These are phyloP conservation scores for Hericium coralloides DNA, from an alignment of 768 basidiomycete genomes.

Conservation along the genomic window DNA sequence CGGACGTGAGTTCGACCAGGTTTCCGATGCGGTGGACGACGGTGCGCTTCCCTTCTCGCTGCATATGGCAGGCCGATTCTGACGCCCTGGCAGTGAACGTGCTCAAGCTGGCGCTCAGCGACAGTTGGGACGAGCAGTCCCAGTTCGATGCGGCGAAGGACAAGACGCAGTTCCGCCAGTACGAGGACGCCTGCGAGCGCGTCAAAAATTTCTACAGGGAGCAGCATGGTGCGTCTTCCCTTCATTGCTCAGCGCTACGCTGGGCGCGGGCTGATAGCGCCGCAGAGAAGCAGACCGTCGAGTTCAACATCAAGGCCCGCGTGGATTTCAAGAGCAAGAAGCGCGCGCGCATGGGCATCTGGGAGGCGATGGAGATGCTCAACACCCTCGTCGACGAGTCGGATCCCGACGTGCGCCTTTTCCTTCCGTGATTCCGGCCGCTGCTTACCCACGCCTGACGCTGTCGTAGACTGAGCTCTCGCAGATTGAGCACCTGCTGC, in stretches of 20 bases:
- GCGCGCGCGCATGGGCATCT: slow-evolving; percentile 70
- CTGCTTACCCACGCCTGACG: neutral
- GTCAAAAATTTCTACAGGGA: slow-evolving; percentile 74
- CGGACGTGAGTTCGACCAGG: slow-evolving; percentile 28
- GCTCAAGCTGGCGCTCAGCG: slow-evolving; percentile 40
- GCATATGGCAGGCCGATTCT: neutral
- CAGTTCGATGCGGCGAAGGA: slow-evolving; percentile 55
- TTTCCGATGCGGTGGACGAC: slow-evolving; percentile 41
- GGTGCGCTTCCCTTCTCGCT: slow-evolving; percentile 24
- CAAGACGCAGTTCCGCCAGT: slow-evolving; percentile 62
- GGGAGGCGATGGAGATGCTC: slow-evolving; percentile 83
- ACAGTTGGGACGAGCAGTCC: slow-evolving; percentile 41
- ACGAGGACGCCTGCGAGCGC: slow-evolving; percentile 67
- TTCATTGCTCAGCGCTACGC: slow-evolving; percentile 1
- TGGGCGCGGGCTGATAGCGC: neutral
- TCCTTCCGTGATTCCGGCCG: neutral
- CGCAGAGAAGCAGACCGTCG: slow-evolving; percentile 80
- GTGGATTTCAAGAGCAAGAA: slow-evolving; percentile 59
- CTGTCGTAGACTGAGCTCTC: slow-evolving; percentile 53
- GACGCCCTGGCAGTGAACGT: slow-evolving; percentile 47
- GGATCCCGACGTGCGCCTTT: slow-evolving; percentile 65
- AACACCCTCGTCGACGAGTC: slow-evolving; percentile 86
- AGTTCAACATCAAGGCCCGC: slow-evolving; percentile 73
- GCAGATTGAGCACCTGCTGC: slow-evolving; percentile 86
- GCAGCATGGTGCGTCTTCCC: slow-evolving; percentile 58